Conservation (phyloP, 352 stramenopile genomes). For the Peronospora farinosa region DNA sequence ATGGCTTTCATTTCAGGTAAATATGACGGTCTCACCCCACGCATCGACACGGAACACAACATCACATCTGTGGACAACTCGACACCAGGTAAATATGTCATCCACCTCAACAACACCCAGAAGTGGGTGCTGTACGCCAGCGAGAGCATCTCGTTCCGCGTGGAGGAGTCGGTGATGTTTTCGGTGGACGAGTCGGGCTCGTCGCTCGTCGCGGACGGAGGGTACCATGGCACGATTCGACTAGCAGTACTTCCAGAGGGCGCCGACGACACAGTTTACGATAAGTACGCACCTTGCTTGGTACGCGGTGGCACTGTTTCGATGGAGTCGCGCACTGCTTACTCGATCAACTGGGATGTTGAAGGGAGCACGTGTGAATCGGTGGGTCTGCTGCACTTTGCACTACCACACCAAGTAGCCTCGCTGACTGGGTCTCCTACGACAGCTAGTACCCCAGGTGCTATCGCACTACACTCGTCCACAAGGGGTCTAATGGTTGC, state of each 20-base stretch:
- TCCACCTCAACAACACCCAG: constrained; percentile 60
- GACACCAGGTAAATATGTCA: constrained; percentile 43
- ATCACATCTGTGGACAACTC: constrained; percentile 40
- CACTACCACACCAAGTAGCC: constrained; percentile 54
- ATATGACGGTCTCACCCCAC: constrained; percentile 50
- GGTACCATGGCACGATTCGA: constrained; percentile 48
- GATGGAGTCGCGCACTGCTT: constrained; percentile 49
- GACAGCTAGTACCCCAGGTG: constrained; percentile 16
- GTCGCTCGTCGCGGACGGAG: constrained; percentile 36
- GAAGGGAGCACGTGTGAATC: constrained; percentile 40
- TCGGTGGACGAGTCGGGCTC: constrained; percentile 33
- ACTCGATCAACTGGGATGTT: constrained; percentile 55
- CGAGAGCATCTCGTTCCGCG: constrained; percentile 32
- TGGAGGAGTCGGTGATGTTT: constrained; percentile 31
- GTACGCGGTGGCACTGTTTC: constrained; percentile 44
- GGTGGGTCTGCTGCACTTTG: constrained; percentile 56
- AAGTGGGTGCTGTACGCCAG: constrained; percentile 72
- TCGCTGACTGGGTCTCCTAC: constrained; percentile 22
- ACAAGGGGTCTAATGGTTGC: constrained; percentile 52
- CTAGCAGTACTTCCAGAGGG: constrained; percentile 46
- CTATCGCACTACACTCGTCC: constrained; percentile 44
- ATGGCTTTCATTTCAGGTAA: constrained; percentile 69
- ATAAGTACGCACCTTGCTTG: constrained; percentile 52
- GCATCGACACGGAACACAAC: constrained; percentile 42
- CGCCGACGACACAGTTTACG: constrained; percentile 37